Base-by-base conservation (phyloP, 2,329 filamentous ascomycete genomes). In the Pseudocercospora vitis region DNA sequence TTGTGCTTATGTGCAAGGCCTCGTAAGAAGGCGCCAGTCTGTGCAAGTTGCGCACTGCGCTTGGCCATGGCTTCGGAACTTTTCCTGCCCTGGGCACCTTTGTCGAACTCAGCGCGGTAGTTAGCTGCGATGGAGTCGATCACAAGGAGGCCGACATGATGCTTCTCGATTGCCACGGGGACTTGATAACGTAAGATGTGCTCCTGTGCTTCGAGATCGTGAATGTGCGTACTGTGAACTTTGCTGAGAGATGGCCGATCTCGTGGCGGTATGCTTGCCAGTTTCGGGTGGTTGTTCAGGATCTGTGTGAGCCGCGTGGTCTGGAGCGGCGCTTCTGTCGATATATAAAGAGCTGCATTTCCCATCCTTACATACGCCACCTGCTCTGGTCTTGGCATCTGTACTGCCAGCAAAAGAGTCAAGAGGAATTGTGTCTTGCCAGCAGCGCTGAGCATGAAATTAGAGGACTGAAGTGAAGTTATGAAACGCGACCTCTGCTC, bases 381-480 rank as follows among this genome's bases (percentile, higher is more conserved):
- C 1, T 8, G 1, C 8, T 1, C 77, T 0, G 89, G 88, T 1
- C 83, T 74, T 2, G 88, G 84, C 3, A 97, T 85, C 71, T 99
- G 94, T 12, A 86, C 86, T 26, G 91, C 81, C 28, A 97, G 84
- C 39, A 95, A 84, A 23, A 99, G 81, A 18, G 86, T 85, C 23
- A 97, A 81, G 23, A 97, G 85, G 66, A 96, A 84, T 71, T 99
- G 94, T 1, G 94, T 96, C 79, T 99, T 99, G 66, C 92, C 94
- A 61, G 86, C 88, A 64, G 91, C 94, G 67, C 85, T 88, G 61
- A 28, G 26, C 24, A 14, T 16, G 16, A 48, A 32, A 52, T 58
- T 24, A 58, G 55, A 56, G 1, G 19, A 24, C 11, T 14, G 24
- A 4, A 24, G 12, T 24, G 31, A 28, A 56, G 21, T 50, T 56